These are phyloP conservation scores for Sporothrix curviconia DNA, from an alignment of 2,329 filamentous ascomycete genomes.

Conservation along the genomic window DNA sequence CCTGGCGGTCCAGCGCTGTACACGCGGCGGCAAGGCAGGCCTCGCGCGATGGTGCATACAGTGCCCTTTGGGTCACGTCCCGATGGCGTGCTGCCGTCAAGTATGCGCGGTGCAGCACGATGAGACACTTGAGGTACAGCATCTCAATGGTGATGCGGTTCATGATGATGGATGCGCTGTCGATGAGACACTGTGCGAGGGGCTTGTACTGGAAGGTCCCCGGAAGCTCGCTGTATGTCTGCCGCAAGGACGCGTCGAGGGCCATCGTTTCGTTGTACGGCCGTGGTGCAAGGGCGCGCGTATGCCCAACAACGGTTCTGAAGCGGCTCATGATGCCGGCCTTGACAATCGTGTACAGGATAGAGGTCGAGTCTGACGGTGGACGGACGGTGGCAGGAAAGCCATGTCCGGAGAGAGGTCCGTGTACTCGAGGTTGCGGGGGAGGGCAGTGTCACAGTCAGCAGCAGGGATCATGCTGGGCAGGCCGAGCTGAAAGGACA, in stretches of 20 bases:
- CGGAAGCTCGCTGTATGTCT: conserved; percentile 22
- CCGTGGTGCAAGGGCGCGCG: background rate
- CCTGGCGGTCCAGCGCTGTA: conserved; percentile 25
- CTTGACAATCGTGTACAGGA: conserved; percentile 27
- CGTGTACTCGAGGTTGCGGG: conserved; percentile 33
- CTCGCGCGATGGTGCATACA: background rate
- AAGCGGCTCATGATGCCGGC: conserved; percentile 20
- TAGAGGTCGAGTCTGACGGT: conserved; percentile 14
- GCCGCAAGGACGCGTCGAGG: background rate
- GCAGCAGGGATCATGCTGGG: conserved; percentile 37
- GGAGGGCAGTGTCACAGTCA: conserved; percentile 27
- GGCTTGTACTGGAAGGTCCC: conserved; percentile 22
- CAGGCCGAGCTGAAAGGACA: conserved; percentile 42
- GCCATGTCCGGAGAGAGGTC: conserved; percentile 29
- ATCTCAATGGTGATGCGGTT: conserved; percentile 27
- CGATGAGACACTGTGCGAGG: conserved; percentile 25
- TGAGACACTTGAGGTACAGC: conserved; percentile 26
- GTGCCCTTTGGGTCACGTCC: too few species aligned
- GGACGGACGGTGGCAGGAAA: conserved; percentile 27
- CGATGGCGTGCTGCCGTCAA: conserved; percentile 13
- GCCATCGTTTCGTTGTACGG: background rate
- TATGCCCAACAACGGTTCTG: conserved; percentile 3
- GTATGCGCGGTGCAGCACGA: conserved; percentile 29
- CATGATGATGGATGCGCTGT: conserved; percentile 23
- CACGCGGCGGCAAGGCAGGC: conserved; percentile 26